These are phyloP conservation scores for Giardia duodenalis DNA, from an alignment of 208 protist species.

Conservation along the genomic window DNA sequence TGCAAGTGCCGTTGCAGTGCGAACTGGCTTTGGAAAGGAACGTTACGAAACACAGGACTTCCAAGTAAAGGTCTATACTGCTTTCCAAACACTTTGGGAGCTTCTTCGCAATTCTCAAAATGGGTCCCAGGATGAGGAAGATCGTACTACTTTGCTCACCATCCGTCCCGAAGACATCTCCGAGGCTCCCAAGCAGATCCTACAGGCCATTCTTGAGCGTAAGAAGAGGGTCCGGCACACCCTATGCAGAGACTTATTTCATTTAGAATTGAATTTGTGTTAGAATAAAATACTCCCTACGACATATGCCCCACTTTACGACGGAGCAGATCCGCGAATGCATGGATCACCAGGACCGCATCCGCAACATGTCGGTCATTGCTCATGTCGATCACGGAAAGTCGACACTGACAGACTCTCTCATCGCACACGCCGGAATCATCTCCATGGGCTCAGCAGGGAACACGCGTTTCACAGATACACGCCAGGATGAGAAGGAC, in stretches of 20 bases:
- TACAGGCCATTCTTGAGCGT: too few relatives aligned
- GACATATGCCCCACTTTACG: constrained; percentile 30
- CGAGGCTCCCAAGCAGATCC: too few relatives aligned
- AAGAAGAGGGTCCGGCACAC: too few relatives aligned
- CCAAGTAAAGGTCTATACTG: neutral
- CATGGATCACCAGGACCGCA: constrained; percentile 68
- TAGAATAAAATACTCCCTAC: too few relatives aligned
- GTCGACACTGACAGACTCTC: constrained; percentile 88
- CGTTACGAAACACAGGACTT: neutral
- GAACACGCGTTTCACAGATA: constrained; percentile 72
- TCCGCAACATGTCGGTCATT: constrained; percentile 75
- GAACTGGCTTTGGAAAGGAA: neutral
- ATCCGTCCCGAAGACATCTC: too few relatives aligned
- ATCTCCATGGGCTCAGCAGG: constrained; percentile 67
- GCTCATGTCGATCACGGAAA: constrained; percentile 75
- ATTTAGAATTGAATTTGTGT: too few relatives aligned
- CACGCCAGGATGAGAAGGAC: constrained; percentile 80
- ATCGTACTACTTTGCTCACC: too few relatives aligned
- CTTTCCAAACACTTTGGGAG: neutral
- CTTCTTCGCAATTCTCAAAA: neutral
- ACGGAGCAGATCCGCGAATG: constrained; percentile 51
- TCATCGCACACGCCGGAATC: constrained; percentile 73
- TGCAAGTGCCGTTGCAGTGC: neutral
- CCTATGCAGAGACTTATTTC: too few relatives aligned
- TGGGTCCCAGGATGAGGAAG: too few relatives aligned